Conservation (phyloP, 1,284 basidiomycete species). For the Xanthoconium separans region DNA sequence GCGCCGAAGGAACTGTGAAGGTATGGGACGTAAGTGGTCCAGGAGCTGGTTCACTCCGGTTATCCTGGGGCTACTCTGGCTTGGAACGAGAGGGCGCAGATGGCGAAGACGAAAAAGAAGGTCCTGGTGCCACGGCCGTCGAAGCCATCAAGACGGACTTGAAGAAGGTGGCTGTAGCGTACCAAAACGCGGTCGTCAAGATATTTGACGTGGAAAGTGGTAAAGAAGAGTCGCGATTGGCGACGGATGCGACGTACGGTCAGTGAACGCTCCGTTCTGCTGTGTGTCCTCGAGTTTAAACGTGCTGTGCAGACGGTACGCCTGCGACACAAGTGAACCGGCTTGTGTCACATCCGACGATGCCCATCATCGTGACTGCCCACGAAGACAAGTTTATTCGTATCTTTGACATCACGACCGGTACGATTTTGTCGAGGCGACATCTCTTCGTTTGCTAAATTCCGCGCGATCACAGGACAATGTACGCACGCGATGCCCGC, state of each 20-base stretch:
- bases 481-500: conserved; percentile 89
- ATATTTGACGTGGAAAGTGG: conserved; percentile 88
- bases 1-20: conserved; percentile 90
- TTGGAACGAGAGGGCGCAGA: conserved; percentile 54
- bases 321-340: conserved; percentile 83
- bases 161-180: conserved; percentile 87
- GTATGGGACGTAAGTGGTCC: conserved; percentile 84
- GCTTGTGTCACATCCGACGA: conserved; percentile 88
- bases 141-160: conserved; percentile 78
- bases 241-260: conserved; percentile 73
- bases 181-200: conserved; percentile 86
- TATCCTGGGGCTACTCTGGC: conserved; percentile 81
- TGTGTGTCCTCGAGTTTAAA: not conserved
- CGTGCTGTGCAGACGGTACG: conserved; percentile 54
- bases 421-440: conserved; percentile 43
- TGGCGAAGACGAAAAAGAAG: conserved; percentile 46
- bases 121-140: conserved; percentile 76
- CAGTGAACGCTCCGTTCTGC: conserved; percentile 26
- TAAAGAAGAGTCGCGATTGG: conserved; percentile 70
- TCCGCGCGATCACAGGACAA: conserved; percentile 50
- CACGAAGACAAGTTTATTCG: conserved; percentile 95
- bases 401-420: conserved; percentile 82
- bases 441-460: conserved; percentile 3
- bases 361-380: conserved; percentile 84
- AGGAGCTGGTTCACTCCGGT: conserved; percentile 54